Conservation (phyloP, 2,329 filamentous ascomycete genomes). For the Penicillium brevicompactum region DNA sequence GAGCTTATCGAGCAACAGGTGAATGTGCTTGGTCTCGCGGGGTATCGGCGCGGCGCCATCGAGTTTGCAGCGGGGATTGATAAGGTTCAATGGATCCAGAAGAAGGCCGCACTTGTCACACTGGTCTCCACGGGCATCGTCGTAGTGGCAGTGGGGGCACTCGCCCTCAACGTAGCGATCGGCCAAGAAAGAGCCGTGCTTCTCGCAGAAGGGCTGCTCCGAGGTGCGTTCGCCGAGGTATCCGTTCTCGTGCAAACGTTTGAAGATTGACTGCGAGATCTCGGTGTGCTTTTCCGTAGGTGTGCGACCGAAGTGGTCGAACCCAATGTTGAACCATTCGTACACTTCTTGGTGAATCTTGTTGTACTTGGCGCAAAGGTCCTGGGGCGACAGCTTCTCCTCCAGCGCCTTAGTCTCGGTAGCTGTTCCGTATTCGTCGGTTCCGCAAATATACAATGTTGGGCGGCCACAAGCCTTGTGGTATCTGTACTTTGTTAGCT, state of each 20-base stretch:
- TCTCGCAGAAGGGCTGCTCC: conserved; percentile 85
- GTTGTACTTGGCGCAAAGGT: conserved; percentile 92
- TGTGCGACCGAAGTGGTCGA: conserved; percentile 93
- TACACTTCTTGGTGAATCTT: conserved; percentile 88
- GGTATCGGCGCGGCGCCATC: conserved; percentile 79
- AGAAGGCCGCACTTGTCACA: conserved; percentile 74
- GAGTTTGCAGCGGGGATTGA: conserved; percentile 88
- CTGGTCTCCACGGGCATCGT: conserved; percentile 72
- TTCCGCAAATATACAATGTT: conserved; percentile 84
- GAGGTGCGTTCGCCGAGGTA: conserved; percentile 85
- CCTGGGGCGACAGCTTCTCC: conserved; percentile 76
- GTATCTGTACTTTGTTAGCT: conserved; percentile 55
- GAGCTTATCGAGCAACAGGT: conserved; percentile 81
- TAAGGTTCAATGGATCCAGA: conserved; percentile 72
- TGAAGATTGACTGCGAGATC: conserved; percentile 91
- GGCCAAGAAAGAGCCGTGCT: conserved; percentile 67
- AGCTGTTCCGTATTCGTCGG: conserved; percentile 93
- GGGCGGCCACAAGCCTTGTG: conserved; percentile 77
- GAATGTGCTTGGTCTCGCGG: conserved; percentile 85
- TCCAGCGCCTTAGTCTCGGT: conserved; percentile 95
- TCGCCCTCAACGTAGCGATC: conserved; percentile 66
- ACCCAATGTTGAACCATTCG: conserved; percentile 92
- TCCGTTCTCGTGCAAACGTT: conserved; percentile 82
- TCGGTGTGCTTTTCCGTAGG: conserved; percentile 86
- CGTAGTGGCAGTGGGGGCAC: conserved; percentile 57